phyloP scores from a whole-genome alignment of 768 basidiomycete genomes.

The Xerocomus potaroensis region DNA sequence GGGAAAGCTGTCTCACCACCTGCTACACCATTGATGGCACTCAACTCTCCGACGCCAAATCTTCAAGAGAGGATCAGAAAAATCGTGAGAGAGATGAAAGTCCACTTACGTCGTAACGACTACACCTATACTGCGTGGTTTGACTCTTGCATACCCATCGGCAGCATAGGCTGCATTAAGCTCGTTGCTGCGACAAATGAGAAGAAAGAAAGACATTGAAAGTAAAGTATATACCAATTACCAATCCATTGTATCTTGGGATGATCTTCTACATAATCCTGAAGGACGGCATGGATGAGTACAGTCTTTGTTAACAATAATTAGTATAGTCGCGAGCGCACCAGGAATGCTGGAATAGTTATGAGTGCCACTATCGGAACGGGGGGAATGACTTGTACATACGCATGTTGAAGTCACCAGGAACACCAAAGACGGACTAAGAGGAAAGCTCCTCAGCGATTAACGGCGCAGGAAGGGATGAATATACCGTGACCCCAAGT shows the following conservation, averaged over 20 bases:
- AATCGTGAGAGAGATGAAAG: not conserved
- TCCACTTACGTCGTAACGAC: slow-evolving; percentile 63
- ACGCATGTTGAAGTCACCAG: slow-evolving; percentile 84
- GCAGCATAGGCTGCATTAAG: slow-evolving; percentile 88
- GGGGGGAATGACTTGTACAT: slow-evolving; percentile 6
- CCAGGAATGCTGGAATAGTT: slow-evolving; percentile 23
- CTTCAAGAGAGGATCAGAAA: slow-evolving; percentile 30
- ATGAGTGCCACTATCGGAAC: slow-evolving; percentile 1
- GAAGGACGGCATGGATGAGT: not conserved
- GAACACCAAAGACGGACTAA: slow-evolving; percentile 78
- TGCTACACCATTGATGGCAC: slow-evolving; percentile 81
- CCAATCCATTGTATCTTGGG: slow-evolving; percentile 81
- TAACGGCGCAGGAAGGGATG: not conserved
- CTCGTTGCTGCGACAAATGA: slow-evolving; percentile 54
- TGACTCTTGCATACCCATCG: slow-evolving; percentile 90
- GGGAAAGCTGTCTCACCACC: slow-evolving; percentile 43
- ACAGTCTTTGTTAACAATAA: too few species aligned
- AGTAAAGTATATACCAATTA: slow-evolving; percentile 51
- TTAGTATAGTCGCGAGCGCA: slow-evolving; percentile 5
- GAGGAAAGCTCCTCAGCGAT: not conserved
- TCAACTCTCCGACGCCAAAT: slow-evolving; percentile 93
- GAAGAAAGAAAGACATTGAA: not conserved
- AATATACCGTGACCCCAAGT: slow-evolving; percentile 55
- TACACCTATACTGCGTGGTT: slow-evolving; percentile 66
- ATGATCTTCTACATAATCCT: slow-evolving; percentile 84